Evolutionary conservation across 2,329 filamentous ascomycete species (phyloP), one percentile per base, ranked within the genome.

Genomic region (Tolypocladium nubicola): DNA sequence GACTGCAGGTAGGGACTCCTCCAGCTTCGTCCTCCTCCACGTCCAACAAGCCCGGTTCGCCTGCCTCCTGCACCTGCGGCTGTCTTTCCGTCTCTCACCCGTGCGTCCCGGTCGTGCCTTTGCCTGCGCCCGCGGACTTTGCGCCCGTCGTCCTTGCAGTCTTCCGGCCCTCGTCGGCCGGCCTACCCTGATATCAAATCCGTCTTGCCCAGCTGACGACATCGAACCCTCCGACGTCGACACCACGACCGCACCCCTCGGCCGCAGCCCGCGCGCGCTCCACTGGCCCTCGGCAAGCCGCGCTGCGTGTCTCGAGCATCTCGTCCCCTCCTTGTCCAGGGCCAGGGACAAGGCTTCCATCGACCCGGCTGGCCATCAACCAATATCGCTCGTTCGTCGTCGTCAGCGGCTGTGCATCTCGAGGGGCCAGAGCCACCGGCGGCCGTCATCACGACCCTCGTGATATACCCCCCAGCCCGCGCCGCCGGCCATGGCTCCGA

Each of bases 401-500:
- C 26, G 6, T 21, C 47, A 30, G 8, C 47, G 47, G 35, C 10
- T n/a, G 47, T 35, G 47, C 19, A 21, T n/a, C 47, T 37, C 19
- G 1, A 37, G 19, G 47, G 33, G 47, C 45, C 26, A 33, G 14
- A 49, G 26, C 45, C 26, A 49, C 26, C 21, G 23, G 26, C 26
- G 14, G 47, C 47, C 11, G 53, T 43, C 39, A 43, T 21, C 52
- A 60, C 53, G 43, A 55, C 49, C 23, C 26, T 57, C 52, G 33
- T 50, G 38, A 53, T 45, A 38, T 41, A 47, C 4, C 21, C 47
- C 30, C 37, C 30, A 26, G 19, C 13, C 49, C 38, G 53, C 56
- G 13, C 50, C 56, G 40, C 54, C 62, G 63, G 61, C 61, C 62
- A 85, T 85, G 82, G 76, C 81, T 57, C 80, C 82, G 39, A 75